These are phyloP conservation scores for Tilletia walkeri DNA, from an alignment of 1,284 basidiomycete genomes.

Conservation along the genomic window DNA sequence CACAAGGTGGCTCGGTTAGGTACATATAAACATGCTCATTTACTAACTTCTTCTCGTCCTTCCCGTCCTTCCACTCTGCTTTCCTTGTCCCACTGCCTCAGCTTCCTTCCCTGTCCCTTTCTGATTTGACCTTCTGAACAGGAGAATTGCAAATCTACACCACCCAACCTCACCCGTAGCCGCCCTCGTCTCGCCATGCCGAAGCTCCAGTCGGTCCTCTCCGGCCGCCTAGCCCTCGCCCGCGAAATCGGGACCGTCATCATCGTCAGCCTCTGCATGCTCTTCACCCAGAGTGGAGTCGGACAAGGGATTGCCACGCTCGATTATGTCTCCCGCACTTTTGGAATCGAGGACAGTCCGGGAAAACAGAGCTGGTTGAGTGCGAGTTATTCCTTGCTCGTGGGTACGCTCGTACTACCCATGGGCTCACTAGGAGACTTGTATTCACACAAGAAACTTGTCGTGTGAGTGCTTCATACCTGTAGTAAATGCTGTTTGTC, in stretches of 20 bases:
- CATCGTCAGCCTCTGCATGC: slow-evolving; percentile 29
- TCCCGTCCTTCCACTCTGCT: too few species aligned
- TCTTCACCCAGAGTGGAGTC: slow-evolving; percentile 34
- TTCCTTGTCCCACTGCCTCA: too few species aligned
- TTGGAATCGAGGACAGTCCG: slow-evolving; percentile 24
- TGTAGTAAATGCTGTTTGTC: not conserved
- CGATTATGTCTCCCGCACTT: slow-evolving; percentile 27
- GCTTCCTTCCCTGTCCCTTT: too few species aligned
- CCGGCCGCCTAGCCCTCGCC: not conserved
- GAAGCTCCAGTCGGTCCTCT: not conserved
- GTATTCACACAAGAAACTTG: slow-evolving; percentile 33
- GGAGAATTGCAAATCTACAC: too few species aligned
- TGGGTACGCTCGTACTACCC: slow-evolving; percentile 45
- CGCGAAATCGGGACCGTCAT: slow-evolving; percentile 26
- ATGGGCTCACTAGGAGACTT: slow-evolving; percentile 40
- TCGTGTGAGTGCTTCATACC: slow-evolving; percentile 20
- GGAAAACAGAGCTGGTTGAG: slow-evolving; percentile 37
- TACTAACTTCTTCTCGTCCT: too few species aligned
- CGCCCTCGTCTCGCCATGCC: not conserved
- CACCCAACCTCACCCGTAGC: too few species aligned
- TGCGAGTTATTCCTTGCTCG: slow-evolving; percentile 39
- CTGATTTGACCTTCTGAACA: too few species aligned
- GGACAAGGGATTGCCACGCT: slow-evolving; percentile 30
- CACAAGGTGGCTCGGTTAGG: too few species aligned
- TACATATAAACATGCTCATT: too few species aligned